Percentiles rank a stretch among this genome's conserved stretches.
These are phyloP conservation scores for Exophiala viscosa DNA, from an alignment of 2,329 filamentous ascomycete genomes.

Conservation along the genomic window DNA sequence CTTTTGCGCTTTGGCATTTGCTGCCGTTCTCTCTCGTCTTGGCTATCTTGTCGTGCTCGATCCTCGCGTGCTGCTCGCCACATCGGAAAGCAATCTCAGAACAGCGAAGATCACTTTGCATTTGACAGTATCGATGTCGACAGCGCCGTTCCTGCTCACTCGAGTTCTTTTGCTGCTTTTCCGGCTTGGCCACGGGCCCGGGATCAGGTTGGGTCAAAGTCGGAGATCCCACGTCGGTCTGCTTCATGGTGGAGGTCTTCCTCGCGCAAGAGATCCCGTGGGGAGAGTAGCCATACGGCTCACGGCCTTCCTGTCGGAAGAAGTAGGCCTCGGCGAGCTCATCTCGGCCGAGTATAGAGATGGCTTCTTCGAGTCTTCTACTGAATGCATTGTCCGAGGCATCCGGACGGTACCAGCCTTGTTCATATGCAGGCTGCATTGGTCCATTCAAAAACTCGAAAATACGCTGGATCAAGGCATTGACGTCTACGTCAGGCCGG, in stretches of 20 bases:
- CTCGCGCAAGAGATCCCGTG: no score
- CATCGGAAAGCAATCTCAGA: slow-evolving; percentile 10
- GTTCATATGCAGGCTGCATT: slow-evolving; percentile 8
- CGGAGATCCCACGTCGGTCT: background rate
- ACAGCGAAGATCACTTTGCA: slow-evolving; percentile 14
- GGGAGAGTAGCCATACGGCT: slow-evolving; percentile 7
- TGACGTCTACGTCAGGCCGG: background rate
- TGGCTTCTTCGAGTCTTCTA: slow-evolving; percentile 6
- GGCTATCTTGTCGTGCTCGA: background rate
- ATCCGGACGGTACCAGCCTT: slow-evolving; percentile 19
- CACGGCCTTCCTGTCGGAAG: slow-evolving; percentile 6
- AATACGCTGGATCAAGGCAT: background rate
- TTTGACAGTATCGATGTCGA: slow-evolving; percentile 19
- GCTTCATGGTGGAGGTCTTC: background rate
- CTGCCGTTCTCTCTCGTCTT: slow-evolving; percentile 1
- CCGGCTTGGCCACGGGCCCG: background rate
- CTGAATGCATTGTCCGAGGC: slow-evolving; percentile 7
- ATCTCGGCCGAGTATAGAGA: slow-evolving; percentile 2
- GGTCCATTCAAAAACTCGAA: slow-evolving; percentile 3
- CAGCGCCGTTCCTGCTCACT: slow-evolving; percentile 17
- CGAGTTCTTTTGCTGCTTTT: background rate
- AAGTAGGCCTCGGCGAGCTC: slow-evolving; percentile 14
- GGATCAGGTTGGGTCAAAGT: background rate
- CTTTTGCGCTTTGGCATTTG: slow-evolving; percentile 15
- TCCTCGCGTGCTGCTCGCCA: slow-evolving; percentile 7